Conservation (phyloP, 495 filamentous ascomycete species). For the Penicillium antarcticum region DNA sequence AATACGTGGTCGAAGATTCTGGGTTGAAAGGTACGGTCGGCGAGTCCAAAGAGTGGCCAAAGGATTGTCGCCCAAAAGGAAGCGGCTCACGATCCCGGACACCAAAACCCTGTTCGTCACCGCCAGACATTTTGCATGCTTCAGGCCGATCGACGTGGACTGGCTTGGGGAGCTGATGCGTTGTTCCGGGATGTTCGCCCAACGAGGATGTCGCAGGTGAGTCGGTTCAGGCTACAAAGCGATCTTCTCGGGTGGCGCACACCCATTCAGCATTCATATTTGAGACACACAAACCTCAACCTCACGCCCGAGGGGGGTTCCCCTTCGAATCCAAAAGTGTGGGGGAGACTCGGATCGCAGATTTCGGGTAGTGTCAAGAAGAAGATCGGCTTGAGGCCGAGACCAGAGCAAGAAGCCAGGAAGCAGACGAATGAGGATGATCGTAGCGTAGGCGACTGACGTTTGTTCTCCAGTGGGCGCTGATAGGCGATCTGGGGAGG, state of each 20-base stretch:
- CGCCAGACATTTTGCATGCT: conserved; percentile 49
- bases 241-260: conserved; percentile 39
- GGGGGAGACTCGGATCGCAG: neutral
- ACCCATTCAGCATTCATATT: conserved; percentile 42
- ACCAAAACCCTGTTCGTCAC: conserved; percentile 41
- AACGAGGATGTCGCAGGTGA: conserved; percentile 36
- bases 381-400: conserved; percentile 13
- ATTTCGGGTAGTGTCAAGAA: neutral
- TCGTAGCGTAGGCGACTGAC: conserved; percentile 14
- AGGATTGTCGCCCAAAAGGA: conserved; percentile 38
- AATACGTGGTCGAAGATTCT: conserved; percentile 27
- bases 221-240: conserved; percentile 41
- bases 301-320: neutral
- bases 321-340: neutral
- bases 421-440: conserved; percentile 21
- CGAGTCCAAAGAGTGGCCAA: conserved; percentile 25
- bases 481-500: conserved; percentile 19
- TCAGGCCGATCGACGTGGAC: conserved; percentile 30
- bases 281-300: conserved; percentile 11
- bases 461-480: conserved; percentile 13
- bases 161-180: conserved; percentile 38
- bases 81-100: conserved; percentile 30
- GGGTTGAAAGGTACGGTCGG: conserved; percentile 24
- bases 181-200: conserved; percentile 44
- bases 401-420: conserved; percentile 6